phyloP scores from a whole-genome alignment of 306 rosid species.

The Cicer chorassanicum region DNA sequence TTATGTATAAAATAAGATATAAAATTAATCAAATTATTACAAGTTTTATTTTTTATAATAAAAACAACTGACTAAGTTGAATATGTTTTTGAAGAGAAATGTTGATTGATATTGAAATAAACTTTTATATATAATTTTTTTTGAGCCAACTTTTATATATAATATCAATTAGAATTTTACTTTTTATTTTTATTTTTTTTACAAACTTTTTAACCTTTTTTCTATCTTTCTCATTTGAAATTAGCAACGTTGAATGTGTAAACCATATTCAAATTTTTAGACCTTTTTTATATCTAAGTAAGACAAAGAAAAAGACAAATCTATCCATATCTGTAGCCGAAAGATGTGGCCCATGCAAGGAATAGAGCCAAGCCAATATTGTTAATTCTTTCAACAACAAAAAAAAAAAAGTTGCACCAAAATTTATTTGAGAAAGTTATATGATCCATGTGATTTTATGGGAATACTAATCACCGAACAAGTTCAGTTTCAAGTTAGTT shows the following conservation, averaged over 20 bases:
- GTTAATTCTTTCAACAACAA: neutral
- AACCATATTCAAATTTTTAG: neutral
- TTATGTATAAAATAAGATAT: no score
- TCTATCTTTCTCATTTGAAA: no score
- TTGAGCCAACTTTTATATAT: no score
- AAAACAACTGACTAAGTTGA: no score
- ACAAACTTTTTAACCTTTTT: no score
- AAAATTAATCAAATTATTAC: no score
- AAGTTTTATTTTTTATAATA: no score
- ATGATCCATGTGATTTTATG: conserved; percentile 35
- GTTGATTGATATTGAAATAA: no score
- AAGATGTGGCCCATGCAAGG: conserved; percentile 6
- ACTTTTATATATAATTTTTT: no score
- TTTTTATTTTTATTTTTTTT: no score
- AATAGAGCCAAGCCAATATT: neutral
- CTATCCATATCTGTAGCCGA: conserved; percentile 16
- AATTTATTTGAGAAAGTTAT: neutral
- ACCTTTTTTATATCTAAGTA: neutral
- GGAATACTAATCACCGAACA: conserved; percentile 28
- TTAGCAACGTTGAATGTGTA: neutral
- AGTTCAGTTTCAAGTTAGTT: conserved; percentile 4
- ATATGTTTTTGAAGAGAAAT: no score
- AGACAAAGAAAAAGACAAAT: conserved; percentile 14
- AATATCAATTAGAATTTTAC: no score
- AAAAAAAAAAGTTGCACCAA: neutral